Evolutionary conservation across 2,329 filamentous ascomycete species (phyloP).

Genomic region (Claviceps fusiformis): DNA sequence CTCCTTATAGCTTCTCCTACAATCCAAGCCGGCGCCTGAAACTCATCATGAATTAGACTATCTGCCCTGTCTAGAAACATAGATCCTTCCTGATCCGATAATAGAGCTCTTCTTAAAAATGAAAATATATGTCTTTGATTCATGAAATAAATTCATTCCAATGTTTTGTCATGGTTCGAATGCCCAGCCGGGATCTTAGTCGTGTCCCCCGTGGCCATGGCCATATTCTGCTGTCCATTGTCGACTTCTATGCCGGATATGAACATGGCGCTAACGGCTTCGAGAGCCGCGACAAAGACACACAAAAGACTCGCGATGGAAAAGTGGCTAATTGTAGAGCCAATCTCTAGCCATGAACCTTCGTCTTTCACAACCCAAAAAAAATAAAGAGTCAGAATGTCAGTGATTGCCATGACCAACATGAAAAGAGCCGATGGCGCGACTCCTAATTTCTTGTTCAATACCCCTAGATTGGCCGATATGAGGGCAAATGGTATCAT

Average conservation of each 20-base stretch:
- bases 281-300: conserved; percentile 78
- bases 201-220: background rate
- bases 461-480: conserved; percentile 83
- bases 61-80: too few species aligned
- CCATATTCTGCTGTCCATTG: background rate
- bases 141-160: too few species aligned
- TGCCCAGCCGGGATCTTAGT: background rate
- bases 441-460: conserved; percentile 73
- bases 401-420: conserved; percentile 81
- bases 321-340: conserved; percentile 92
- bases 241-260: conserved; percentile 59
- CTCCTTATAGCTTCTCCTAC: too few species aligned
- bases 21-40: too few species aligned
- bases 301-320: conserved; percentile 80
- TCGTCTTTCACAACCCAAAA: conserved; percentile 97
- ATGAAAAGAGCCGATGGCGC: conserved; percentile 86
- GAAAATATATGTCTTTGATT: too few species aligned
- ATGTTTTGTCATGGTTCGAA: too few species aligned
- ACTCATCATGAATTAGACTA: too few species aligned
- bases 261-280: conserved; percentile 73
- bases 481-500: conserved; percentile 89
- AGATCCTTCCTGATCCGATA: too few species aligned
- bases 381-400: conserved; percentile 87
- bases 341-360: conserved; percentile 94
- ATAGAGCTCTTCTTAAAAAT: too few species aligned